Evolutionary conservation across 2,329 filamentous ascomycete genomes (phyloP).

Genomic region (Phyllosticta citrichinensis): DNA sequence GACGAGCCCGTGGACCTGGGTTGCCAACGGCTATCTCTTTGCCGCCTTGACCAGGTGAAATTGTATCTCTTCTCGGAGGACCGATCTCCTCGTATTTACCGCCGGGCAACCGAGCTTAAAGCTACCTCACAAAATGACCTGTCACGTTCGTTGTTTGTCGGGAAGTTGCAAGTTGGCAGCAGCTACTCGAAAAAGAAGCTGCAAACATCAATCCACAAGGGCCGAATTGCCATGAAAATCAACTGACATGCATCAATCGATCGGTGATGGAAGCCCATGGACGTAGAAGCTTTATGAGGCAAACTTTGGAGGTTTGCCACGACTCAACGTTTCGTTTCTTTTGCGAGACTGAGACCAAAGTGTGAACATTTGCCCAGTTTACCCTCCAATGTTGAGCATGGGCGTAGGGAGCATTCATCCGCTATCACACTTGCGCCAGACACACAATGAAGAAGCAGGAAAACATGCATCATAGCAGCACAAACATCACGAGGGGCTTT

Average conservation of each 20-base stretch:
- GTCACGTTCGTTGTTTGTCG: background rate
- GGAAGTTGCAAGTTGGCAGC: background rate
- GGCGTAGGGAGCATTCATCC: no score
- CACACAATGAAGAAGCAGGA: no score
- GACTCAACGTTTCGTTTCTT: background rate
- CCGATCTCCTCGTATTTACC: background rate
- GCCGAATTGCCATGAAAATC: background rate
- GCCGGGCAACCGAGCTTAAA: background rate
- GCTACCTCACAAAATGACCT: background rate
- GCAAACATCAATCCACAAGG: background rate
- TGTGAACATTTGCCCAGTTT: background rate
- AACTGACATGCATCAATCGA: no score
- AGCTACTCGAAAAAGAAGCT: no score
- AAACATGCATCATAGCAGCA: no score
- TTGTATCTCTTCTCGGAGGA: background rate
- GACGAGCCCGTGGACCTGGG: background rate
- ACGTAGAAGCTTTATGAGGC: background rate
- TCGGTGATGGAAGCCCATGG: no score
- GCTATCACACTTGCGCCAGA: no score
- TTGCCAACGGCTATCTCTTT: background rate
- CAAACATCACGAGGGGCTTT: no score
- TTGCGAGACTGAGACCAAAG: background rate
- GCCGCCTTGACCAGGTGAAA: background rate
- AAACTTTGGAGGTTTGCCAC: background rate
- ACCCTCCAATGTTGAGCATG: no score